Evolutionary conservation across 371 early-diverging fungal species (phyloP).

Genomic region (Mortierella sp.): DNA sequence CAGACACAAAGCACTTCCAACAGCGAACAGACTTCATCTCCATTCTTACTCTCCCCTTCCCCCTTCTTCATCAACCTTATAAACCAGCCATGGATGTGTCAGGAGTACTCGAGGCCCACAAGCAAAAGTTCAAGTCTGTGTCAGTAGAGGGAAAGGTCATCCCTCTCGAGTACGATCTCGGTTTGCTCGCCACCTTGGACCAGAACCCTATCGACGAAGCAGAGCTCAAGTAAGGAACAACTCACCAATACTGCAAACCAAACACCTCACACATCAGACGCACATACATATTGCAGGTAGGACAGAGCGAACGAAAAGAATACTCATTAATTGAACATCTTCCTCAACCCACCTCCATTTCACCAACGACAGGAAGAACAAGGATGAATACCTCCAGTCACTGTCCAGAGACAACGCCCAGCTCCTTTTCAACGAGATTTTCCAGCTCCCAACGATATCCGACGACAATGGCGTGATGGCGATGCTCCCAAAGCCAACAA

Average conservation of each 20-base stretch:
- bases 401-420: constrained; percentile 90
- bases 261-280: no score
- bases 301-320: not conserved
- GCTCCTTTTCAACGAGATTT: constrained; percentile 90
- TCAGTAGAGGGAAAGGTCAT: constrained; percentile 77
- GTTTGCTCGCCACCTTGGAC: constrained; percentile 84
- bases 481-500: constrained; percentile 78
- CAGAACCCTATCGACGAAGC: constrained; percentile 81
- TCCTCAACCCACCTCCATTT: not conserved
- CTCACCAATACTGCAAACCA: not conserved
- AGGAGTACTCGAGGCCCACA: constrained; percentile 76
- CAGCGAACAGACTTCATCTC: not conserved
- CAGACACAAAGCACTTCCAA: not conserved
- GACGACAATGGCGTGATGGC: constrained; percentile 87
- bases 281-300: no score
- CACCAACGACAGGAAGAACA: constrained; percentile 39
- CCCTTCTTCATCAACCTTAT: constrained; percentile 7
- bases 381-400: constrained; percentile 77
- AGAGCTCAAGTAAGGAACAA: constrained; percentile 63
- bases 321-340: not conserved
- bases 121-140: constrained; percentile 72
- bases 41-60: constrained; percentile 9
- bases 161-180: constrained; percentile 90
- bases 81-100: constrained; percentile 69
- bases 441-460: constrained; percentile 80